Conservation (phyloP, 441 rosid species). For the Kokia cookei region DNA sequence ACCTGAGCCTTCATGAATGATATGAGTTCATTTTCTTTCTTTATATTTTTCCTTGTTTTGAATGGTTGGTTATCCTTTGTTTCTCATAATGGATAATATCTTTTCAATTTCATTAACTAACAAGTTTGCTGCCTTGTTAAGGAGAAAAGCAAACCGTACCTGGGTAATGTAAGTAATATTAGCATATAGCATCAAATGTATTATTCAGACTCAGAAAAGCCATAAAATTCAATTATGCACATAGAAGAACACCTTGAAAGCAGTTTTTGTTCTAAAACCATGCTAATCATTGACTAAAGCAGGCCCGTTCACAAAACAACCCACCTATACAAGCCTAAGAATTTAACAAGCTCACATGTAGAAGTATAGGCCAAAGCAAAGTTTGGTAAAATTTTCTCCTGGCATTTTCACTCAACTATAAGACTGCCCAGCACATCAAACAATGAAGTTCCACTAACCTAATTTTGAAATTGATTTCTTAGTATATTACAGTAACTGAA, state of each 20-base stretch:
- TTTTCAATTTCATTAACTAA: background rate
- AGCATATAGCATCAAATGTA: background rate
- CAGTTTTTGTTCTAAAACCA: background rate
- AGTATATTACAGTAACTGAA: background rate
- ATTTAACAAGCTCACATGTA: background rate
- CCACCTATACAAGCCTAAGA: background rate
- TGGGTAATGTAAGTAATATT: background rate
- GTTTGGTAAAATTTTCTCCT: background rate
- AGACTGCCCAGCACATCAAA: background rate
- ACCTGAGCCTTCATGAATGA: background rate
- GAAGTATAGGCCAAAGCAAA: background rate
- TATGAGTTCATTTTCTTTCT: background rate
- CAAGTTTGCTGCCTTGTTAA: background rate
- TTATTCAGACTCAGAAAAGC: background rate
- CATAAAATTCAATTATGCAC: background rate
- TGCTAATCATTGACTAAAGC: background rate
- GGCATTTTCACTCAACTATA: background rate
- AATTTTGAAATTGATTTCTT: background rate
- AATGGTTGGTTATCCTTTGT: background rate
- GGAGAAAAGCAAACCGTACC: background rate
- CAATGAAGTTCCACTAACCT: background rate
- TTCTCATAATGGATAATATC: background rate
- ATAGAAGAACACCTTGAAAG: slow-evolving; percentile 5
- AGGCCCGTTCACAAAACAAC: background rate
- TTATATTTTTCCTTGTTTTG: background rate